phyloP scores from a whole-genome alignment of 2,329 filamentous ascomycete species.

The Xylariaceae sp. region DNA sequence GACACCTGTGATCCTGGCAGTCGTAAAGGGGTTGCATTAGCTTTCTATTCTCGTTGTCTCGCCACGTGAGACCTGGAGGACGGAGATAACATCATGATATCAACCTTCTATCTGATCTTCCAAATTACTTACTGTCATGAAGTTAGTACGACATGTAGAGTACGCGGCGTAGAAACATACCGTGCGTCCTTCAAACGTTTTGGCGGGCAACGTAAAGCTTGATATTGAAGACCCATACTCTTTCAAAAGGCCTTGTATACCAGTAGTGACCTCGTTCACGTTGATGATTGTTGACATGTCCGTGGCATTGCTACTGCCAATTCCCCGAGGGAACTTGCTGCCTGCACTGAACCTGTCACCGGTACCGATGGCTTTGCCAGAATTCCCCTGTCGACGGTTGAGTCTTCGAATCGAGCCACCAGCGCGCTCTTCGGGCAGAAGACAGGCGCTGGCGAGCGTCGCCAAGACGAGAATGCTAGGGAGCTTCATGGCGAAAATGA shows the following conservation, averaged over 20 bases:
- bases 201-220: slow-evolving; percentile 39
- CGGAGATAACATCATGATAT: no score
- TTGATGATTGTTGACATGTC: slow-evolving; percentile 38
- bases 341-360: slow-evolving; percentile 37
- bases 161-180: slow-evolving; percentile 2
- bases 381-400: slow-evolving; percentile 9
- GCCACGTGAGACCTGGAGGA: no score
- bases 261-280: slow-evolving; percentile 38
- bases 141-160: no score
- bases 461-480: slow-evolving; percentile 9
- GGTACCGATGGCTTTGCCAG: slow-evolving; percentile 24
- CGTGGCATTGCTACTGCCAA: slow-evolving; percentile 35
- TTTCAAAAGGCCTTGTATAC: slow-evolving; percentile 36
- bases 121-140: no score
- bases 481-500: slow-evolving; percentile 9
- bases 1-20: slow-evolving; percentile 27
- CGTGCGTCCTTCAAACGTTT: slow-evolving; percentile 38
- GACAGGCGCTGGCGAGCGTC: slow-evolving; percentile 13
- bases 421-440: slow-evolving; percentile 20
- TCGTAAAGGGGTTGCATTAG: no score
- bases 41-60: no score
- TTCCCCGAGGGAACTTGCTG: slow-evolving; percentile 36
- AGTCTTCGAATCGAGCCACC: slow-evolving; percentile 11
- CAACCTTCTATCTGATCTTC: no score
- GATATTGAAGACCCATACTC: slow-evolving; percentile 33